Evolutionary conservation across 2,329 filamentous ascomycete species (phyloP).

Genomic region (Aureobasidium vineae): DNA sequence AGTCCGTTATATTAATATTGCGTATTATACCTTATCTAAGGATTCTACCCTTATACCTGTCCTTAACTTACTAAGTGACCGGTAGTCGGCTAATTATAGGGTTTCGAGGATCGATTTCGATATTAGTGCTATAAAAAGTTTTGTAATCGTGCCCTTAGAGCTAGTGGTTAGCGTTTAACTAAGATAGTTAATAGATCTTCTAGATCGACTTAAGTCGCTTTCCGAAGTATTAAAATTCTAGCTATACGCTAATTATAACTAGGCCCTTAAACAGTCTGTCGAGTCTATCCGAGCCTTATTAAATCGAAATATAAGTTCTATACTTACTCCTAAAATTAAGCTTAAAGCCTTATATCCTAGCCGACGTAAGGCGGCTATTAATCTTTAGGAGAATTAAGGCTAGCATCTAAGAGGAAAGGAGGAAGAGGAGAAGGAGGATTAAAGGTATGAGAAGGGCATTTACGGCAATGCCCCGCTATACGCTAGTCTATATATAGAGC

Average conservation of each 20-base stretch:
- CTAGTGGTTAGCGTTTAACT: neutral
- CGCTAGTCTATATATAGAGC: no score
- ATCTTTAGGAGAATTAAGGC: no score
- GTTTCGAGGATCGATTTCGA: neutral
- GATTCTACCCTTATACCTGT: neutral
- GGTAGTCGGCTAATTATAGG: neutral
- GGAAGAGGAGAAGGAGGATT: no score
- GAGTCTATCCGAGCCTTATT: neutral
- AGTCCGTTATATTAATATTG: neutral
- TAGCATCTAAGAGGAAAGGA: no score
- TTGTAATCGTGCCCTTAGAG: constrained; percentile 6
- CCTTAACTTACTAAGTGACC: constrained; percentile 5
- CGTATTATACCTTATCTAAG: neutral
- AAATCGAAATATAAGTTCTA: no score
- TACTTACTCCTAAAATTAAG: no score
- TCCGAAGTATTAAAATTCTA: constrained; percentile 3
- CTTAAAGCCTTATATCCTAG: no score
- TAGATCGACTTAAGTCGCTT: constrained; percentile 9
- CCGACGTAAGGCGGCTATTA: no score
- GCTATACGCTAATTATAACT: constrained; percentile 6
- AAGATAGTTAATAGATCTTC: neutral
- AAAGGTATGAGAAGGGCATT: no score
- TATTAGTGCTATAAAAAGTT: constrained; percentile 12
- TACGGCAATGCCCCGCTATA: no score
- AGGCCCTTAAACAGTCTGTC: neutral